These are phyloP conservation scores for Saccharum hybrid DNA, from an alignment of 202 grass and related monocot species.

Conservation along the genomic window DNA sequence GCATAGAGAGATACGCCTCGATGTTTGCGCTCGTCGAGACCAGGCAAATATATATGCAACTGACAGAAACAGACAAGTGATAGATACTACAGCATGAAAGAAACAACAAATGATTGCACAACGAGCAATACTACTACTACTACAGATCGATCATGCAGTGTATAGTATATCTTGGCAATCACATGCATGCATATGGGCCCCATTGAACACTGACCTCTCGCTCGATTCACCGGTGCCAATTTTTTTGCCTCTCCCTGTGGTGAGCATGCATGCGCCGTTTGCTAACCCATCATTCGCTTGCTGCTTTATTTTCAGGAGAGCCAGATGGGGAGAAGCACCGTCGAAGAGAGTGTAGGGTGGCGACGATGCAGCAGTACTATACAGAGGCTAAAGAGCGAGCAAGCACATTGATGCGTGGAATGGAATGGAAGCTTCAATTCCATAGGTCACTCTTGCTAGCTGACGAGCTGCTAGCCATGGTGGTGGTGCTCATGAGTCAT, in stretches of 20 bases:
- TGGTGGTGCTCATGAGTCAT: constrained; percentile 57
- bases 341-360: constrained; percentile 47
- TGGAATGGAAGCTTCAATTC: constrained; percentile 42
- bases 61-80: not conserved
- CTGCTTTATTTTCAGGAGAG: constrained; percentile 45
- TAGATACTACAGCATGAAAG: not conserved
- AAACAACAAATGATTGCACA: constrained; percentile 38
- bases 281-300: constrained; percentile 36
- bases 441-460: constrained; percentile 6
- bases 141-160: constrained; percentile 6
- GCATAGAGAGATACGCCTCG: constrained; percentile 10
- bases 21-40: not conserved
- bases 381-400: not conserved
- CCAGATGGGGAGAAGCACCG: constrained; percentile 61
- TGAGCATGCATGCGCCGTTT: no score
- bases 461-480: constrained; percentile 13
- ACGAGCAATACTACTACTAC: not conserved
- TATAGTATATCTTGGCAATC: constrained; percentile 13
- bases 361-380: not conserved
- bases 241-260: not conserved
- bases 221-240: not conserved
- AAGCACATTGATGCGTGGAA: not conserved
- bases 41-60: not conserved
- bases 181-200: constrained; percentile 24
- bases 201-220: constrained; percentile 46